These are phyloP conservation scores for Lonicera japonica DNA, from an alignment of 129 eudicot genomes.

Conservation along the genomic window DNA sequence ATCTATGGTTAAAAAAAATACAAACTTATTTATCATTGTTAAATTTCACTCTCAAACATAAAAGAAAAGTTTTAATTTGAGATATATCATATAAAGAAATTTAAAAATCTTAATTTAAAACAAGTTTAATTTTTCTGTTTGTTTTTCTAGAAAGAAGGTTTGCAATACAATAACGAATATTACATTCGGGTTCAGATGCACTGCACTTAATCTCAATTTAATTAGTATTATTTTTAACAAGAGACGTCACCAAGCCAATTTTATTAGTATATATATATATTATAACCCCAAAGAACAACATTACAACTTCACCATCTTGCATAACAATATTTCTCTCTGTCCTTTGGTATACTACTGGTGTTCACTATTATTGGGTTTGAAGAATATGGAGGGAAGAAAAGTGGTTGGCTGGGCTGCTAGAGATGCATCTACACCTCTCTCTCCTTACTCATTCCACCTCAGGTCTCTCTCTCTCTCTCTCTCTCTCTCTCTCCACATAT, in stretches of 20 bases:
- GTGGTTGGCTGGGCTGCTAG: slow-evolving; percentile 59
- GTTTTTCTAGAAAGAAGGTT: too few relatives aligned
- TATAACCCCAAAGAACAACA: background rate
- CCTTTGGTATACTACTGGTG: background rate
- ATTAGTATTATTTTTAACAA: too few relatives aligned
- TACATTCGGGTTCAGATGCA: background rate
- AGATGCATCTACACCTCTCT: slow-evolving; percentile 44
- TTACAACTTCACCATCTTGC: background rate
- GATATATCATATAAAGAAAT: too few relatives aligned
- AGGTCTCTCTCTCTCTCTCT: slow-evolving; percentile 20
- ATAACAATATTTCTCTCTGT: background rate
- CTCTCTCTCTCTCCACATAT: background rate
- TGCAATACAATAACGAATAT: background rate
- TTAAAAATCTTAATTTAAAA: too few relatives aligned
- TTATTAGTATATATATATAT: background rate
- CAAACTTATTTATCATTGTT: too few relatives aligned
- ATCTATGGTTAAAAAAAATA: too few relatives aligned
- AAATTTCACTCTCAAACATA: too few relatives aligned
- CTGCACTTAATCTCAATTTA: background rate
- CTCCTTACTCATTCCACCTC: slow-evolving; percentile 51
- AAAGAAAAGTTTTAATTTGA: too few relatives aligned
- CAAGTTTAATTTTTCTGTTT: too few relatives aligned
- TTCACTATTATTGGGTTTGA: background rate
- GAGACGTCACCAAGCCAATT: background rate
- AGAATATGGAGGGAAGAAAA: slow-evolving; percentile 48